Evolutionary conservation across 139 green algal species (phyloP).

Genomic region (Coelastrella sp.): DNA sequence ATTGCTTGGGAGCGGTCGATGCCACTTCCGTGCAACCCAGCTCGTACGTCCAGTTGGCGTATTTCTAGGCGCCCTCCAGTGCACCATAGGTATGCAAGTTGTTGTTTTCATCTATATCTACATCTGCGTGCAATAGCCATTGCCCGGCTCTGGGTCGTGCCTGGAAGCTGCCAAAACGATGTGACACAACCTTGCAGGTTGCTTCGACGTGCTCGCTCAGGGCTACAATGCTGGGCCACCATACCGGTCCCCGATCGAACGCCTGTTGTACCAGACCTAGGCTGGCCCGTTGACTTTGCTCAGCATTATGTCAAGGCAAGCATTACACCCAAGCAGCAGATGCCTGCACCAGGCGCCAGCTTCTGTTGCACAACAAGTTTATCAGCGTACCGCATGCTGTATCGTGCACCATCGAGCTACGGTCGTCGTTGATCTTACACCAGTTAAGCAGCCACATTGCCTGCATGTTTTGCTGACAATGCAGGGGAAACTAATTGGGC

Average conservation of each 20-base stretch:
- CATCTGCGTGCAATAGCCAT: background rate
- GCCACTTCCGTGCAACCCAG: background rate
- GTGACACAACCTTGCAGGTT: slow-evolving; percentile 20
- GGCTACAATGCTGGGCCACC: slow-evolving; percentile 23
- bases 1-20: background rate
- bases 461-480: background rate
- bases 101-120: background rate
- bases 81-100: background rate
- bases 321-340: background rate
- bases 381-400: background rate
- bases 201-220: background rate
- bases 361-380: too few species aligned
- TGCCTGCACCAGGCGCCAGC: too few species aligned
- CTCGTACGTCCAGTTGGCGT: background rate
- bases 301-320: slow-evolving; percentile 49
- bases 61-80: background rate
- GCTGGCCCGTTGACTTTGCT: slow-evolving; percentile 42
- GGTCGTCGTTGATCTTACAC: background rate
- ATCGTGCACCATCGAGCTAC: background rate
- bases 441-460: background rate
- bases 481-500: slow-evolving; percentile 56
- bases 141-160: background rate
- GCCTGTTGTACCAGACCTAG: slow-evolving; percentile 20
- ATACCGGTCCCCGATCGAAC: slow-evolving; percentile 37
- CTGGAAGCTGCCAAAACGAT: background rate